Conservation (phyloP, 768 basidiomycete species). For the Tricholoma matsutake region DNA sequence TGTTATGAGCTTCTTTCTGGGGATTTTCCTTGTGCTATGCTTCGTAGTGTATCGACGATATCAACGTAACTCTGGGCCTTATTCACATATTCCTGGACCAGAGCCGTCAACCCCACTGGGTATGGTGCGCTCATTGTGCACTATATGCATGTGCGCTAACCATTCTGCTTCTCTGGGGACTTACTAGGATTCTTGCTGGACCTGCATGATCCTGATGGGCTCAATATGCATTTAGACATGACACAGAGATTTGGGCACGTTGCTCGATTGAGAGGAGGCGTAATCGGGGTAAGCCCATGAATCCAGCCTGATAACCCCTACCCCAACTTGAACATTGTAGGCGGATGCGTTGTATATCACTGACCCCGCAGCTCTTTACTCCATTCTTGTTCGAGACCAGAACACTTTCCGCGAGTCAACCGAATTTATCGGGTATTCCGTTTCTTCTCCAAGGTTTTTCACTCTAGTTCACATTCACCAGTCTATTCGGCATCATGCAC, state of each 20-base stretch:
- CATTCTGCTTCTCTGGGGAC: not conserved
- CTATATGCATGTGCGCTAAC: not conserved
- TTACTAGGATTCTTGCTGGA: conserved; percentile 20
- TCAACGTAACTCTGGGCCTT: conserved; percentile 8
- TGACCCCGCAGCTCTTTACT: conserved; percentile 21
- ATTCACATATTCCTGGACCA: conserved; percentile 12
- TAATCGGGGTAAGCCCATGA: conserved; percentile 12
- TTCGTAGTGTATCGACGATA: not conserved
- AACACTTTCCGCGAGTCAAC: conserved; percentile 22
- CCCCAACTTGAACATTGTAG: conserved; percentile 3
- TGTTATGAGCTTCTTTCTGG: not conserved
- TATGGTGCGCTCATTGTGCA: not conserved
- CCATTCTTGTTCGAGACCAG: conserved; percentile 21
- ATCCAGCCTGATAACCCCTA: not conserved
- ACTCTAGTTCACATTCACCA: not conserved
- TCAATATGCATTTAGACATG: conserved; percentile 21
- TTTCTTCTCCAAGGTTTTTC: not conserved
- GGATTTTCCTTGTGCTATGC: not conserved
- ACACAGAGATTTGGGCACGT: conserved; percentile 20
- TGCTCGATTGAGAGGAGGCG: conserved; percentile 18
- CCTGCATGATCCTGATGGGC: conserved; percentile 18
- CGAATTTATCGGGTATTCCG: conserved; percentile 21
- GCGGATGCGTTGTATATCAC: conserved; percentile 24
- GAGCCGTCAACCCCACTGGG: conserved; percentile 14
- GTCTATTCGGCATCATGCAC: conserved; percentile 24